Conservation (phyloP, 192 early-diverging fungal species). For the Umbelopsis vinacea region DNA sequence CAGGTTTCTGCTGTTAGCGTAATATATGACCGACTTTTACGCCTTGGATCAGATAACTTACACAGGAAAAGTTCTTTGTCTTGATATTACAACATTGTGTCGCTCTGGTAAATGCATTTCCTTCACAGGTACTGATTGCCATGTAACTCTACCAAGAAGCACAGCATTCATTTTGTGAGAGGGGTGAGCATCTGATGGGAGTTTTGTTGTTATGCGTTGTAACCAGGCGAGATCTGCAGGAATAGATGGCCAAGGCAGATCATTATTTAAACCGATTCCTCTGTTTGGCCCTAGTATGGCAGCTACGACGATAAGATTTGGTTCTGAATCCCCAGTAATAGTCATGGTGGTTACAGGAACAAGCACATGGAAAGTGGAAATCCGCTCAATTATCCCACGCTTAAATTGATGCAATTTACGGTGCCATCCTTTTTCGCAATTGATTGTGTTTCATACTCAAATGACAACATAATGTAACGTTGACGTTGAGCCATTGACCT, state of each 20-base stretch:
- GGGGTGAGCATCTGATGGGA: not conserved
- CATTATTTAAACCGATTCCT: constrained; percentile 4
- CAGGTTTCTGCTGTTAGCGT: not conserved
- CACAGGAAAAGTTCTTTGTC: not conserved
- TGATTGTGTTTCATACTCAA: constrained; percentile 30
- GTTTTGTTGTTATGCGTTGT: constrained; percentile 13
- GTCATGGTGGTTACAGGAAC: not conserved
- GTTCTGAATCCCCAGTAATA: not conserved
- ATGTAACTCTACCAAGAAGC: constrained; percentile 7
- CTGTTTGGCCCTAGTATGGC: constrained; percentile 8
- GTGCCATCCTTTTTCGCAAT: not conserved
- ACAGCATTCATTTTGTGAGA: constrained; percentile 23
- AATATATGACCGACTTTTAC: not conserved
- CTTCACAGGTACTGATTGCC: constrained; percentile 13
- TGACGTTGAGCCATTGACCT: not conserved
- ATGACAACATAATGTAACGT: not conserved
- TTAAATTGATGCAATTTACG: not conserved
- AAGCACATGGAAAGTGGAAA: not conserved
- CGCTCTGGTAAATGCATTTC: constrained; percentile 13
- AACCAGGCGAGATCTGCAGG: constrained; percentile 6
- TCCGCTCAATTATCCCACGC: not conserved
- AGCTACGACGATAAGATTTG: constrained; percentile 1
- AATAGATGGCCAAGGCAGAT: constrained; percentile 3
- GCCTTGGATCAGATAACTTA: not conserved
- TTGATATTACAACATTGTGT: constrained; percentile 7